Evolutionary conservation across 441 rosid genomes (phyloP), one percentile per base, ranked within the genome.

Genomic region (Aleurites moluccanus): DNA sequence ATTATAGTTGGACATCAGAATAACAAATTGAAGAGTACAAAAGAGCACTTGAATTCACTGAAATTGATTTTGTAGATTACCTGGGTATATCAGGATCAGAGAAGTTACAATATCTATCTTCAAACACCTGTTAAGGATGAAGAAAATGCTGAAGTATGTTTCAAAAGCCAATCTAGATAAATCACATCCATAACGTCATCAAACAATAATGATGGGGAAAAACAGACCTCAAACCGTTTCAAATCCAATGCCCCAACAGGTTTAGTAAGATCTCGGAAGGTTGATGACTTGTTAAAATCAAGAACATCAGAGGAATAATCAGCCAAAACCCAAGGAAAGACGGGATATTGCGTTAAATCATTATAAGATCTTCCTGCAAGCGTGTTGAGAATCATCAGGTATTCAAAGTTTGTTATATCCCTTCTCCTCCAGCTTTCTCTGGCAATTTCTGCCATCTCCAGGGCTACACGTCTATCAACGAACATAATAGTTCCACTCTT

Each of bases 21-120:
- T 73, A 73, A 70, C 42, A 21, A 35, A 76, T 33, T 40, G 64
- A 67, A 64, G 49, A 60, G 74, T 21, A 42, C 38, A 73, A 38
- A 63, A 66, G 47, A 59, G 40, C 23, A 28, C 72, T 47, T 64
- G 69, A 33, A 73, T 72, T 44, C 45, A 49, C 65, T 60, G 35
- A 65, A 75, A 74, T 53, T 42, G 59, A 18, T 73, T 28, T 61
- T 33, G 2, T 67, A 49, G 66, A 25, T 83, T 83, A 96, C 99
- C 98, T 96, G 45, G 99, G 99, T 85, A 96, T 96, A 81, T 96
- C 99, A 52, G 99, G 99, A 86, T 96, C 99, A 73, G 92, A 91
- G 80, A 96, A 96, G 86, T 87, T 96, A 69, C 85, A 83, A 80
- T 92, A 96, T 86, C 99, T 88, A 76, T 96, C 98, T 89, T 96